These are phyloP conservation scores for Hygrophoropsis aurantiaca DNA, from an alignment of 768 basidiomycete species.

Conservation along the genomic window DNA sequence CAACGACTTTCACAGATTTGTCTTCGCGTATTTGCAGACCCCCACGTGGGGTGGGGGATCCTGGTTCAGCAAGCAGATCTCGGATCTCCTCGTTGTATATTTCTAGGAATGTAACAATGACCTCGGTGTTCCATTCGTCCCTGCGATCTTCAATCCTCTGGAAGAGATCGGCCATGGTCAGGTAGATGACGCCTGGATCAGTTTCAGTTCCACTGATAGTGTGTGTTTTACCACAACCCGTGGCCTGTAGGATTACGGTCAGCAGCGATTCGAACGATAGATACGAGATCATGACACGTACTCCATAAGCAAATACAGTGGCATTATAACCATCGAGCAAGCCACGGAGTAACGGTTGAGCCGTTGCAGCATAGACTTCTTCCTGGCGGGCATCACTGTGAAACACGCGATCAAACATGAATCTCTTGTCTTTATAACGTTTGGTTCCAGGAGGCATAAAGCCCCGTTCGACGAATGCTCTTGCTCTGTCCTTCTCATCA, in stretches of 20 bases:
- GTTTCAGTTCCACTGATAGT: constrained; percentile 91
- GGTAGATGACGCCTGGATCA: constrained; percentile 88
- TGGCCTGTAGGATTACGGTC: constrained; percentile 61
- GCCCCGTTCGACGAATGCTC: constrained; percentile 80
- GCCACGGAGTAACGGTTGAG: constrained; percentile 80
- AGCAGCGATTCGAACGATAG: constrained; percentile 2
- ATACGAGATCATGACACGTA: constrained; percentile 41
- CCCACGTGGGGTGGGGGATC: constrained; percentile 63
- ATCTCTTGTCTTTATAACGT: constrained; percentile 94
- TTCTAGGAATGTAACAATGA: constrained; percentile 94
- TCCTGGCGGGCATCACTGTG: constrained; percentile 76
- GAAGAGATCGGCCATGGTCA: constrained; percentile 91
- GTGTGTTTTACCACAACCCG: constrained; percentile 99
- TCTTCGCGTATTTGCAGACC: constrained; percentile 94
- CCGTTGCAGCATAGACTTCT: constrained; percentile 85
- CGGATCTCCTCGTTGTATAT: constrained; percentile 99
- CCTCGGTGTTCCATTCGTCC: constrained; percentile 83
- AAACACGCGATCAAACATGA: constrained; percentile 96
- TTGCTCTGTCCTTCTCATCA: constrained; percentile 80
- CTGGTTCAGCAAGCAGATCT: constrained; percentile 83
- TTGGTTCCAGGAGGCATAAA: constrained; percentile 86
- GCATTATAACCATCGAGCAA: constrained; percentile 94
- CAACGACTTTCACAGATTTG: constrained; percentile 87
- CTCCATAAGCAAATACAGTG: constrained; percentile 98
- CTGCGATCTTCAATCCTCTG: constrained; percentile 84